Evolutionary conservation across 2,329 filamentous ascomycete genomes (phyloP).

Genomic region (Ophiostoma piceae): DNA sequence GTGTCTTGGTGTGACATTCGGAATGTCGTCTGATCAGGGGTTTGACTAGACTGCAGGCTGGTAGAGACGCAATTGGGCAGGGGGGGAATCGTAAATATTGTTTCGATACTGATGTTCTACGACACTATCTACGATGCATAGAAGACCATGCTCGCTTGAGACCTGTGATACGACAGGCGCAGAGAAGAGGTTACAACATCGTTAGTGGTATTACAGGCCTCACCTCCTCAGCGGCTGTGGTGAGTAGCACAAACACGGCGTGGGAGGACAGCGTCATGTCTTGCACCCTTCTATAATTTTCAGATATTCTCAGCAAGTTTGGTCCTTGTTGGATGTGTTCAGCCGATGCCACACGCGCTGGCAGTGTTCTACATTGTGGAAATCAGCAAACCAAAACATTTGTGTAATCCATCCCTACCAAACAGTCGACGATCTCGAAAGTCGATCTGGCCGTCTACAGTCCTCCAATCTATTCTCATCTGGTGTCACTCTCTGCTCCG

Average conservation of each 20-base stretch:
- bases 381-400: neutral
- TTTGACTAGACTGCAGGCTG: neutral
- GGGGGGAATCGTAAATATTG: neutral
- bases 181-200: neutral
- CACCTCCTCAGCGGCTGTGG: neutral
- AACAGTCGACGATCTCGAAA: neutral
- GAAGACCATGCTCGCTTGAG: neutral
- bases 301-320: neutral
- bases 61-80: neutral
- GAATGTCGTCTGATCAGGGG: conserved; percentile 1
- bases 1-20: conserved; percentile 5
- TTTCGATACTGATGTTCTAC: no score
- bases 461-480: neutral
- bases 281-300: neutral
- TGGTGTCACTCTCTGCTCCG: neutral
- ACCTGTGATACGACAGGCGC: neutral
- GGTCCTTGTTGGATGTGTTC: neutral
- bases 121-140: neutral
- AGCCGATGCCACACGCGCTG: neutral
- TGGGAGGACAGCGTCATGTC: neutral
- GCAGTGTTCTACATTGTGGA: neutral
- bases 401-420: neutral
- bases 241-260: neutral
- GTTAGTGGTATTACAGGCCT: neutral
- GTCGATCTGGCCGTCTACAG: neutral